Evolutionary conservation across 345 rosid species (phyloP).

Genomic region (Ceriops tagal): DNA sequence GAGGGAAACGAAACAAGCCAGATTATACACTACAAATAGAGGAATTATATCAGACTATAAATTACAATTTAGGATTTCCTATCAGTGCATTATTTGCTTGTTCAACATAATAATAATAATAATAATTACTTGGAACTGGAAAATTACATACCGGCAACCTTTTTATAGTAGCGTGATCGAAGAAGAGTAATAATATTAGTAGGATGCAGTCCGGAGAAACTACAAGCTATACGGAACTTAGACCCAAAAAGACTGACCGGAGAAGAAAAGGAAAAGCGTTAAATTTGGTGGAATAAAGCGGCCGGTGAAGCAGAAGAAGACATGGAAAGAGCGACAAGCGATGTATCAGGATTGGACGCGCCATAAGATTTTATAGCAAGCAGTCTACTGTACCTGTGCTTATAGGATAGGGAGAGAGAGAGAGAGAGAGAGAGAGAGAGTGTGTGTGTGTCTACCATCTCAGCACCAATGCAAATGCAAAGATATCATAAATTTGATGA

Average conservation of each 20-base stretch:
- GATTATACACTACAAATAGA: constrained; percentile 10
- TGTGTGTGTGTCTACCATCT: too few relatives aligned
- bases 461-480: too few relatives aligned
- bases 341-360: neutral
- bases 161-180: constrained; percentile 26
- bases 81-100: too few relatives aligned
- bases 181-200: constrained; percentile 14
- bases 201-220: constrained; percentile 23
- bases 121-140: neutral
- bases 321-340: neutral
- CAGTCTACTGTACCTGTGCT: too few relatives aligned
- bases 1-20: constrained; percentile 31
- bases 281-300: neutral
- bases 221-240: too few relatives aligned
- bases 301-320: neutral
- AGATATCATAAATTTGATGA: too few relatives aligned
- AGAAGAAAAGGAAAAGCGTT: neutral
- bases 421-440: too few relatives aligned
- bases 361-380: too few relatives aligned
- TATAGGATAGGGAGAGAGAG: too few relatives aligned
- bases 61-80: too few relatives aligned
- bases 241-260: too few relatives aligned
- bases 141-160: constrained; percentile 25
- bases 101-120: too few relatives aligned
- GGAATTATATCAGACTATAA: neutral